Conservation (phyloP, 164 flowering plant genomes). For the Tetracentron sinense region DNA sequence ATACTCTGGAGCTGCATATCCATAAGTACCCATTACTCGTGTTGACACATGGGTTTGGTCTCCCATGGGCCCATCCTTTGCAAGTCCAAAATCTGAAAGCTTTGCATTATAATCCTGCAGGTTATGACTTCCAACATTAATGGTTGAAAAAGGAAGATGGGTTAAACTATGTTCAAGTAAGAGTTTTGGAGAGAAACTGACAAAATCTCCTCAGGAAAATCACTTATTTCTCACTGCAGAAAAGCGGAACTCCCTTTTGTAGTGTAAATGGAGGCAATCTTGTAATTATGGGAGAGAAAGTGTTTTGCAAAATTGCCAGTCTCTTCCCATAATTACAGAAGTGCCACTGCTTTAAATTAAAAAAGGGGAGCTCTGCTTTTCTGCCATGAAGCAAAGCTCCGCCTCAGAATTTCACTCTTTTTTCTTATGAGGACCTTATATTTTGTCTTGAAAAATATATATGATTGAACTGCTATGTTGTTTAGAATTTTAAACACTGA, state of each 20-base stretch:
- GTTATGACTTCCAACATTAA: slow-evolving; percentile 6
- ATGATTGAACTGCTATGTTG: not conserved
- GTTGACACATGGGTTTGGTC: slow-evolving; percentile 97
- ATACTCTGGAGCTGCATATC: slow-evolving; percentile 98
- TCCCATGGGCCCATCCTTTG: slow-evolving; percentile 95
- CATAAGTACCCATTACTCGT: slow-evolving; percentile 94
- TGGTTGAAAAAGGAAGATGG: not conserved
- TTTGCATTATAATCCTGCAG: slow-evolving; percentile 82
- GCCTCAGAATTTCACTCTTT: too few species aligned
- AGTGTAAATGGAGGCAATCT: too few species aligned
- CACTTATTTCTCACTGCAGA: too few species aligned
- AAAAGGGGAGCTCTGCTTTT: too few species aligned
- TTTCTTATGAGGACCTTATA: not conserved
- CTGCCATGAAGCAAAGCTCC: too few species aligned
- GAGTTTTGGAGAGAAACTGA: not conserved
- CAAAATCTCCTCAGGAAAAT: not conserved
- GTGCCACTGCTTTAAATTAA: too few species aligned
- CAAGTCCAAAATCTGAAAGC: slow-evolving; percentile 96
- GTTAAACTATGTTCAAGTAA: too few species aligned
- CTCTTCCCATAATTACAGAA: too few species aligned
- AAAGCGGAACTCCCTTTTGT: too few species aligned
- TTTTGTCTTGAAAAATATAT: not conserved
- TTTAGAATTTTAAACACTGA: not conserved
- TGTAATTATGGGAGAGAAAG: too few species aligned
- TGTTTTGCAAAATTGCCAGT: too few species aligned